phyloP scores from a whole-genome alignment of 1,284 basidiomycete species.

The Retiboletus flavoniger region DNA sequence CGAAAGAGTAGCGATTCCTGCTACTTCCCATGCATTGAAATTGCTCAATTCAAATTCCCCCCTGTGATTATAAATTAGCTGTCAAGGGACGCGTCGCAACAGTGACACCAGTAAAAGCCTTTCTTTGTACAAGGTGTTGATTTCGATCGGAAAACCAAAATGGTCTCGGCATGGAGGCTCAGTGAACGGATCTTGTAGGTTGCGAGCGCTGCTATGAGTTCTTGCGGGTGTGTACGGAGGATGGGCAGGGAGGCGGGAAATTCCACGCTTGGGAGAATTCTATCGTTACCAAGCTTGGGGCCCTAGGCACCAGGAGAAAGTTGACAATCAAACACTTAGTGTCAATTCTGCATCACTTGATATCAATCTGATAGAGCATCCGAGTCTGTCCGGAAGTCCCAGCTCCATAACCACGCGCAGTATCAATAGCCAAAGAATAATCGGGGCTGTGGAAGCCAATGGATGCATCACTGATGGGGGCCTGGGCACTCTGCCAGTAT shows the following conservation, averaged over 20 bases:
- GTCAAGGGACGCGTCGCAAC: not conserved
- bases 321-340: constrained; percentile 16
- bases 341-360: constrained; percentile 24
- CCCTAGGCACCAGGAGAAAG: not conserved
- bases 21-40: constrained; percentile 45
- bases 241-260: too few species aligned
- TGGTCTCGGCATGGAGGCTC: too few species aligned
- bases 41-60: constrained; percentile 43
- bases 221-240: too few species aligned
- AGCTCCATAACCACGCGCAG: too few species aligned
- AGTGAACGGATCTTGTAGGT: too few species aligned
- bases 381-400: too few species aligned
- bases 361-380: constrained; percentile 24
- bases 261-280: constrained; percentile 31
- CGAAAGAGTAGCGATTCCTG: constrained; percentile 37
- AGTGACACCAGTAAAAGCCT: too few species aligned
- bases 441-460: constrained; percentile 10
- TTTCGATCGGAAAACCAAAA: too few species aligned
- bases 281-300: not conserved
- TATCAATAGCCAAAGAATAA: too few species aligned
- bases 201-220: too few species aligned
- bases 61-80: constrained; percentile 26
- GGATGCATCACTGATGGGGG: constrained; percentile 27
- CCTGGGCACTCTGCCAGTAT: too few species aligned
- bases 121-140: too few species aligned